Evolutionary conservation across 2,329 filamentous ascomycete species (phyloP).

Genomic region (Fusarium sp.): DNA sequence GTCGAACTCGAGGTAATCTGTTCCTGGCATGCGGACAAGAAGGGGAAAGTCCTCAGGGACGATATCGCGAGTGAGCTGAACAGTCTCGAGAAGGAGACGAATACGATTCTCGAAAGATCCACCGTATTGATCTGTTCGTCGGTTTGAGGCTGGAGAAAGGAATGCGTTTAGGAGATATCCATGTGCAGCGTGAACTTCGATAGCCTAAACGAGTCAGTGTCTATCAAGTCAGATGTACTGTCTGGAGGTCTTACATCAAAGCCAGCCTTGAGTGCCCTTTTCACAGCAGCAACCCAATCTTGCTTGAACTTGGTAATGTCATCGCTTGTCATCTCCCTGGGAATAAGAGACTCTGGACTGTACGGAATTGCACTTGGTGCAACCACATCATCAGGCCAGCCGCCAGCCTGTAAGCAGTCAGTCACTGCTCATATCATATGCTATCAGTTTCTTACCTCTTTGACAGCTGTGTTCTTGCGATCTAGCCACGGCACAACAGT

Average conservation of each 20-base stretch:
- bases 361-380: slow-evolving; percentile 39
- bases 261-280: slow-evolving; percentile 35
- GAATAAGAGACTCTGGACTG: slow-evolving; percentile 35
- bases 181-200: slow-evolving; percentile 57
- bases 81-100: slow-evolving; percentile 60
- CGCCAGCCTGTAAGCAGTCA: slow-evolving; percentile 28
- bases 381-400: slow-evolving; percentile 44
- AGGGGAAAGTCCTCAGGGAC: slow-evolving; percentile 60
- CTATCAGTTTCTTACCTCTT: slow-evolving; percentile 27
- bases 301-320: slow-evolving; percentile 42
- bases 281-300: slow-evolving; percentile 37
- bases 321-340: slow-evolving; percentile 39
- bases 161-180: slow-evolving; percentile 67
- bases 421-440: neutral
- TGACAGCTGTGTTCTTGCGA: slow-evolving; percentile 39
- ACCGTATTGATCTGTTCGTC: slow-evolving; percentile 64
- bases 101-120: slow-evolving; percentile 57
- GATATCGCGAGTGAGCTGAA: slow-evolving; percentile 44
- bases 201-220: slow-evolving; percentile 22
- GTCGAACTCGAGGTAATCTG: slow-evolving; percentile 76
- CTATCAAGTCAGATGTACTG: neutral
- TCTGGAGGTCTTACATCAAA: slow-evolving; percentile 25
- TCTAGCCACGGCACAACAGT: slow-evolving; percentile 47
- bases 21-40: slow-evolving; percentile 75
- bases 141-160: slow-evolving; percentile 61